Evolutionary conservation across 495 filamentous ascomycete species (phyloP).

Genomic region (Hyaloscypha bicolor): DNA sequence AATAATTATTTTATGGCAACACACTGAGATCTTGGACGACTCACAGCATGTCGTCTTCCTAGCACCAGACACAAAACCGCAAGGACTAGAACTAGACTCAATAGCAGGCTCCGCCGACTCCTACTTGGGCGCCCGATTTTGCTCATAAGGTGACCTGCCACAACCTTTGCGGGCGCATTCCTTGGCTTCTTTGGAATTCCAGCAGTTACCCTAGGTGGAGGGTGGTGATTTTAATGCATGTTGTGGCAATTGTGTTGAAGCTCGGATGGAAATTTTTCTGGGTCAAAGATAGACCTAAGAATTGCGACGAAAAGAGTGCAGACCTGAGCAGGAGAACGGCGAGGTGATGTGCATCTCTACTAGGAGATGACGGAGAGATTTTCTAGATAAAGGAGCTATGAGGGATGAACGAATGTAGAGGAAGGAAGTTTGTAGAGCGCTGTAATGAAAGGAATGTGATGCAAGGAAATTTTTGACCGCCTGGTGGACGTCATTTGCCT

Average conservation of each 20-base stretch:
- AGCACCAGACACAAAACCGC: too few species aligned
- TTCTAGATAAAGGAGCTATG: neutral
- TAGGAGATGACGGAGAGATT: neutral
- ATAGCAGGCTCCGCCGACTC: conserved; percentile 3
- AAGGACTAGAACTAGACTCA: neutral
- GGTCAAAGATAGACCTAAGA: neutral
- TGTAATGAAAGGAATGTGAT: neutral
- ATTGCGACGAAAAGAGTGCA: neutral
- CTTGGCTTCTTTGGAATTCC: neutral
- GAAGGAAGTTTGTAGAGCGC: neutral
- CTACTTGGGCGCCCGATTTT: conserved; percentile 14
- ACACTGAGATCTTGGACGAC: too few species aligned
- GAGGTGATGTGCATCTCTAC: neutral
- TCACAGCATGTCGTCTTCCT: too few species aligned
- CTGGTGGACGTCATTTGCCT: neutral
- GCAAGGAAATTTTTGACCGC: neutral
- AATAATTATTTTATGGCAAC: too few species aligned
- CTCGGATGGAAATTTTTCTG: neutral
- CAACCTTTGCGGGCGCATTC: neutral
- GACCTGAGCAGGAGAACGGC: neutral
- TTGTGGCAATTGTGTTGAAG: too few species aligned
- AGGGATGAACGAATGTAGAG: neutral
- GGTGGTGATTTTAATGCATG: neutral
- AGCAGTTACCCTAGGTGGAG: neutral
- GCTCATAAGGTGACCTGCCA: conserved; percentile 14